A percentile compares a stretch with the other conserved stretches of the same genome.
Evolutionary conservation across 768 basidiomycete species (phyloP).

Genomic region (Russula virescens): DNA sequence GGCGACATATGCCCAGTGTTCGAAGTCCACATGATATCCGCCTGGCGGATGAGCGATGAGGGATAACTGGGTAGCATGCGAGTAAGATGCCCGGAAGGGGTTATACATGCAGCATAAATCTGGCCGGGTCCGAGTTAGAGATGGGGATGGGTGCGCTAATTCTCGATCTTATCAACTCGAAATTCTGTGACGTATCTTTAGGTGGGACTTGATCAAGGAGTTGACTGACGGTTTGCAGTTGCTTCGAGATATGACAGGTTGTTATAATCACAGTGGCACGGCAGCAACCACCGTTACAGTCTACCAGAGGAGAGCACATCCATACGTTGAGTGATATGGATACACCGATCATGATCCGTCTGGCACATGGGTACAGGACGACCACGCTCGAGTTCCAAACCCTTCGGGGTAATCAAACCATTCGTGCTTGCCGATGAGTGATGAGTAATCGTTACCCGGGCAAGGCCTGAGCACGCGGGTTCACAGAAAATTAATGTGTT

Average conservation of each 20-base stretch:
- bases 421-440: not conserved
- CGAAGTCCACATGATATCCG: not conserved
- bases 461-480: not conserved
- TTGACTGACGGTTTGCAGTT: not conserved
- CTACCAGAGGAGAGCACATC: not conserved
- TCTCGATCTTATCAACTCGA: not conserved
- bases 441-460: not conserved
- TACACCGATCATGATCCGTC: not conserved
- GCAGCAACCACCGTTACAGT: not conserved
- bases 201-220: not conserved
- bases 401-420: not conserved
- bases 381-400: not conserved
- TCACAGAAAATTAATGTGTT: not conserved
- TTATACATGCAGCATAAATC: not conserved
- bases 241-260: not conserved
- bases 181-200: not conserved
- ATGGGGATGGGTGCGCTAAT: not conserved
- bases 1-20: not conserved
- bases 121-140: slow-evolving; percentile 15
- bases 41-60: not conserved
- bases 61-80: not conserved
- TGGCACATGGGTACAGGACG: no score
- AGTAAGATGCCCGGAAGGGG: not conserved
- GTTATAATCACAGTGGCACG: not conserved
- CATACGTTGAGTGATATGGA: not conserved